Conservation (phyloP, 495 filamentous ascomycete species). For the Staphylotrichum tortipilum region DNA sequence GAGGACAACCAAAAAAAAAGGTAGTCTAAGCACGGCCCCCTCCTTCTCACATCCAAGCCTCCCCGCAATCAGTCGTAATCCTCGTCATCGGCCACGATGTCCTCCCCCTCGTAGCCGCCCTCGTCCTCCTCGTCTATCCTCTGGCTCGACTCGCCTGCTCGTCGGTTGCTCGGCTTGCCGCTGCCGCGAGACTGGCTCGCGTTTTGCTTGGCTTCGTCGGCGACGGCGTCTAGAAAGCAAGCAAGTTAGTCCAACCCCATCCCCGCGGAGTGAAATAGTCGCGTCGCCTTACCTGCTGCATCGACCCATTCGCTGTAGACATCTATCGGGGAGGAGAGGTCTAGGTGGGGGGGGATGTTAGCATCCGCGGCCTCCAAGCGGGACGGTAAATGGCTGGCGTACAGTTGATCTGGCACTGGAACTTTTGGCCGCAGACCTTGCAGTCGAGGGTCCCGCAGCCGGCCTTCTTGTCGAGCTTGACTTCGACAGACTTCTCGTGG, state of each 20-base stretch:
- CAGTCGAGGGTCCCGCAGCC: conserved; percentile 77
- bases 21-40: too few relatives aligned
- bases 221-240: conserved; percentile 30
- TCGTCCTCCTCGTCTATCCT: conserved; percentile 26
- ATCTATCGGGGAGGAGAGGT: conserved; percentile 81
- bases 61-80: conserved; percentile 29
- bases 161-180: conserved; percentile 5
- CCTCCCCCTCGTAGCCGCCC: conserved; percentile 35
- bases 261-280: conserved; percentile 19
- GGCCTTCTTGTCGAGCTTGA: conserved; percentile 85
- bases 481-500: conserved; percentile 81
- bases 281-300: conserved; percentile 65
- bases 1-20: too few relatives aligned
- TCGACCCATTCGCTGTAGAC: conserved; percentile 99
- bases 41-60: too few relatives aligned
- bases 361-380: background rate
- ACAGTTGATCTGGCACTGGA: conserved; percentile 92
- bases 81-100: conserved; percentile 37
- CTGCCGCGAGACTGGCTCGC: background rate
- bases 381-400: too few relatives aligned
- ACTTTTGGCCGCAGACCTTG: conserved; percentile 87
- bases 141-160: conserved; percentile 15
- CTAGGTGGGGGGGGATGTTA: conserved; percentile 35
- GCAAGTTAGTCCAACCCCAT: conserved; percentile 21
- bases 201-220: conserved; percentile 27